Evolutionary conservation across 495 filamentous ascomycete species (phyloP).

Genomic region (Barbatosphaeria neglecta): DNA sequence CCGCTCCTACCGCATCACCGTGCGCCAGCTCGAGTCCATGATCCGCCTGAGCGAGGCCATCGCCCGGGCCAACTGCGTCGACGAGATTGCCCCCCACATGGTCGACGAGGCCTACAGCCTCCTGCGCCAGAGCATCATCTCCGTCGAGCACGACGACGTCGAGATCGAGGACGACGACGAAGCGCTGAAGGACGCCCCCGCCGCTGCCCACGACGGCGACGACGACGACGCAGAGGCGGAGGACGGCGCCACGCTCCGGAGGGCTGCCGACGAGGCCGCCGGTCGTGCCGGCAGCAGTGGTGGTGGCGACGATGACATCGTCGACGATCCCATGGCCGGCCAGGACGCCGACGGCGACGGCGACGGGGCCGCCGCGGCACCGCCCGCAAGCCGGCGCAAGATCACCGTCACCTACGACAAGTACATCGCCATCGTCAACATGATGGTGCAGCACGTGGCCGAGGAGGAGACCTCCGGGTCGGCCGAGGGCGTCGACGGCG

Average conservation of each 20-base stretch:
- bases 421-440: slow-evolving; percentile 80
- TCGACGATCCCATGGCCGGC: slow-evolving; percentile 60
- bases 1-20: slow-evolving; percentile 93
- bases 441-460: slow-evolving; percentile 62
- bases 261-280: slow-evolving; percentile 35
- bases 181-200: slow-evolving; percentile 22
- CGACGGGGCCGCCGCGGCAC: slow-evolving; percentile 15
- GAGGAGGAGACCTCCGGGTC: slow-evolving; percentile 60
- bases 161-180: slow-evolving; percentile 86
- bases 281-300: slow-evolving; percentile 7
- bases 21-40: slow-evolving; percentile 88
- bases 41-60: slow-evolving; percentile 93
- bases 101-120: slow-evolving; percentile 87
- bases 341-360: slow-evolving; percentile 28
- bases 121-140: slow-evolving; percentile 86
- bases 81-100: slow-evolving; percentile 73
- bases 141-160: slow-evolving; percentile 94
- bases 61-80: slow-evolving; percentile 92
- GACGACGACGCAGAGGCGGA: slow-evolving; percentile 41
- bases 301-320: slow-evolving; percentile 41
- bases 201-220: slow-evolving; percentile 46
- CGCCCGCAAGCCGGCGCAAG: slow-evolving; percentile 43
- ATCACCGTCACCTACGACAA: slow-evolving; percentile 93
- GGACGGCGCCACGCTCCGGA: slow-evolving; percentile 20
- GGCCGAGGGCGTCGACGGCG: slow-evolving; percentile 83